Evolutionary conservation across 106 monocot genomes (phyloP).

Genomic region (Allium sativum): DNA sequence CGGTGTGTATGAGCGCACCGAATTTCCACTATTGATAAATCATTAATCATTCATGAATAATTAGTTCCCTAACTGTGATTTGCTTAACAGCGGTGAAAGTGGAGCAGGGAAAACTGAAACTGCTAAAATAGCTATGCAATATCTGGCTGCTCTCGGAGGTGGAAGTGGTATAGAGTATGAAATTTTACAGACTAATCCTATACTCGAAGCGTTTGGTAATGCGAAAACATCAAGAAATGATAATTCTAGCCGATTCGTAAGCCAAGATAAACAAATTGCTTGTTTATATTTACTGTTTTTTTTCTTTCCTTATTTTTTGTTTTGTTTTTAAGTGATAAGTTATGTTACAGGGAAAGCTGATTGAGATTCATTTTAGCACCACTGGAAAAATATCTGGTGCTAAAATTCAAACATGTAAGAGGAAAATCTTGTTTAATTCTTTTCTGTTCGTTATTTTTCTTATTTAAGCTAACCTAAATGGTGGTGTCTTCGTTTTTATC

Average conservation of each 20-base stretch:
- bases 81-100: constrained; percentile 81
- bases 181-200: constrained; percentile 95
- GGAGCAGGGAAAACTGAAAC: constrained; percentile 99
- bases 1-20: no score
- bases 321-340: not conserved
- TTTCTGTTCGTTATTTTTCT: not conserved
- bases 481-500: constrained; percentile 9
- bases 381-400: constrained; percentile 96
- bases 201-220: constrained; percentile 98
- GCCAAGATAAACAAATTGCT: constrained; percentile 10
- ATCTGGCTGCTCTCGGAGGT: constrained; percentile 90
- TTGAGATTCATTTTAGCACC: constrained; percentile 87
- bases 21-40: no score
- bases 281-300: constrained; percentile 3
- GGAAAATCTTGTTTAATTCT: not conserved
- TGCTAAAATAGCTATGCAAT: constrained; percentile 99
- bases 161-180: constrained; percentile 98
- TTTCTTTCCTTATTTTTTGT: not conserved
- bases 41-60: no score
- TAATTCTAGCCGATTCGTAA: constrained; percentile 98
- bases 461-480: constrained; percentile 5
- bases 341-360: constrained; percentile 77
- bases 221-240: constrained; percentile 93
- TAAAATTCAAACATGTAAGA: constrained; percentile 89
- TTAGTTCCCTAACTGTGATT: constrained; percentile 3